Conservation (phyloP, 176 grass and related monocot species). For the sorghum (Sorghum bicolor) region DNA sequence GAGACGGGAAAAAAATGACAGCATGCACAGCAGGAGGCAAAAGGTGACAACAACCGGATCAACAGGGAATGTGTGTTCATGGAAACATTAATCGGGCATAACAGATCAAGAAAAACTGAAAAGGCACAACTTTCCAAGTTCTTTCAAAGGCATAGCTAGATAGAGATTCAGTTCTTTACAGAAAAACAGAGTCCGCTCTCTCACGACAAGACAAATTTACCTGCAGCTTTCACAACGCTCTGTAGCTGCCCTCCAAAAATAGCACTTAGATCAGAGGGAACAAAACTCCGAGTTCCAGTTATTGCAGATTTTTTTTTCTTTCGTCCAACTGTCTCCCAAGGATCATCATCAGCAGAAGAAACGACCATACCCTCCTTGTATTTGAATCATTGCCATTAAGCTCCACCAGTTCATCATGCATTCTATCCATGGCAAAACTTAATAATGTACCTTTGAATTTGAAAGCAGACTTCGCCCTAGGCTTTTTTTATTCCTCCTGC, state of each 20-base stretch:
- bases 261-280: conserved; percentile 78
- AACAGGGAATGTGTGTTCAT: not conserved
- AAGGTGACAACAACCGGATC: not conserved
- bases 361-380: conserved; percentile 61
- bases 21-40: not conserved
- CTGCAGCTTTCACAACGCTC: conserved; percentile 78
- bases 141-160: not conserved
- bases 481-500: too few relatives aligned
- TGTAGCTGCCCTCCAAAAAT: conserved; percentile 94
- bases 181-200: not conserved
- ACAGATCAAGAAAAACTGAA: not conserved
- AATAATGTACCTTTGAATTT: not conserved
- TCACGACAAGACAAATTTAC: conserved; percentile 39
- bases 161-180: not conserved
- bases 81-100: not conserved
- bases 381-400: conserved; percentile 52
- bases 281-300: conserved; percentile 78
- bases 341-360: conserved; percentile 74
- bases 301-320: conserved; percentile 97
- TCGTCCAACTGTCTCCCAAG: conserved; percentile 90
- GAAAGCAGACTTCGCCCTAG: too few relatives aligned
- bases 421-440: conserved; percentile 87
- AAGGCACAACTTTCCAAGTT: not conserved
- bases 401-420: conserved; percentile 90
- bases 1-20: not conserved